phyloP scores from a whole-genome alignment of 2,329 filamentous ascomycete genomes.

The Ceratocystis albifundus region DNA sequence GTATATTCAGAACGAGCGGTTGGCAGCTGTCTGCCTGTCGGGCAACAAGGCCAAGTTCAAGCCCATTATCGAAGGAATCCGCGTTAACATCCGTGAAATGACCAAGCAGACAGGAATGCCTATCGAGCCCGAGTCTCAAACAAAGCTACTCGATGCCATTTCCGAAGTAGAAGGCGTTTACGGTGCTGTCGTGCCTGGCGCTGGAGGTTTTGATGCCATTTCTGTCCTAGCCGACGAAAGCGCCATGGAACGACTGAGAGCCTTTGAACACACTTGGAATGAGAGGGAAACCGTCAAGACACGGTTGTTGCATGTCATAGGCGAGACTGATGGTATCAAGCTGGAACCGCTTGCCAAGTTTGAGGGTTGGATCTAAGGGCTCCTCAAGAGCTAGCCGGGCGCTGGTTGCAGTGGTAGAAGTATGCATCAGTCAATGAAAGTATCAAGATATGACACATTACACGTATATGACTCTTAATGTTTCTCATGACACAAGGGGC shows the following conservation, averaged over 20 bases:
- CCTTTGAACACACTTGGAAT: conserved; percentile 56
- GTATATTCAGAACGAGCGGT: conserved; percentile 59
- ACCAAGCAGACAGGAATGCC: conserved; percentile 62
- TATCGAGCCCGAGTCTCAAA: conserved; percentile 82
- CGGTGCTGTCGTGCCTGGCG: conserved; percentile 85
- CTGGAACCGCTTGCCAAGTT: conserved; percentile 36
- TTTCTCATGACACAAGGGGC: not conserved
- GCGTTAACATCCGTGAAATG: conserved; percentile 63
- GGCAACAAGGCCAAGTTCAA: conserved; percentile 36
- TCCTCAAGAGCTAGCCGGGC: not conserved
- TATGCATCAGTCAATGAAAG: not conserved
- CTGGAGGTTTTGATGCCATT: conserved; percentile 86
- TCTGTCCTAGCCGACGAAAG: conserved; percentile 69
- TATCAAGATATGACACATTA: not conserved
- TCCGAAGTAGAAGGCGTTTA: conserved; percentile 64
- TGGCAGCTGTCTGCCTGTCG: conserved; percentile 53
- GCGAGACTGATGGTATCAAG: conserved; percentile 58
- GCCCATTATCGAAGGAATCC: conserved; percentile 40
- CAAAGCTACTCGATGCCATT: conserved; percentile 67
- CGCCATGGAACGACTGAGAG: conserved; percentile 48
- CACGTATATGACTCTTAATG: not conserved
- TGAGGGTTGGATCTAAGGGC: conserved; percentile 32
- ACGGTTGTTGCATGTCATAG: conserved; percentile 55
- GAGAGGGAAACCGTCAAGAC: conserved; percentile 45
- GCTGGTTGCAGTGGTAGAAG: not conserved